Evolutionary conservation across 306 rosid species (phyloP), one percentile per base, ranked within the genome.

Genomic region (Comarum palustre): DNA sequence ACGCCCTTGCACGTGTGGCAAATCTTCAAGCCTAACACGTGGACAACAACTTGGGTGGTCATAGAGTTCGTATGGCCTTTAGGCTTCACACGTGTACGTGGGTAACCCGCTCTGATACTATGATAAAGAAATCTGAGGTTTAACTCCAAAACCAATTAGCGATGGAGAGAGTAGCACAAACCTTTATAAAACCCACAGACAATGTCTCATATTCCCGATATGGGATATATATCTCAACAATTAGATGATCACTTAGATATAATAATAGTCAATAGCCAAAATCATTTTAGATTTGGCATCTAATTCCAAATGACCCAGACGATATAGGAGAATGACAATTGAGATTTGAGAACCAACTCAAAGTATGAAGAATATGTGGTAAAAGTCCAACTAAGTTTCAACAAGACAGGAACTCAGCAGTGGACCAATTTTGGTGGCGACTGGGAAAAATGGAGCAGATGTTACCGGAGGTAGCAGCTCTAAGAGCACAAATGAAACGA

Each of bases 401-500:
- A 31, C 24, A 48, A 69, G 25, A 19, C 43, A 69, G 73, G 45
- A 48, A 48, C 24, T 19, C 43, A 8, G 14, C 32, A 47, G 16
- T 67, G 16, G 57, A 45, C 72, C 51, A 41, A 27, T 63, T 34
- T 45, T 17, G 7, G 31, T 10, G 25, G 20, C 8, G n/a, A 5
- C 41, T 1, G 42, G 61, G 61, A 11, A 58, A 25, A 58, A 15
- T 27, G 57, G 57, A 47, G 27, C 57, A 16, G 15, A 27, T 13
- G 15, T 24, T 16, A 25, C 71, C 38, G 45, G 55, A 20, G 39
- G 14, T 13, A 36, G 55, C 57, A 15, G 22, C 4, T 67, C 51
- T 16, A 8, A 25, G 24, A 15, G 58, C 72, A 68, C 58, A 68
- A 29, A 68, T 27, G 72, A 27, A 68, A 42, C 46, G 72, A 46